These are phyloP conservation scores for Nepenthes alata DNA, from an alignment of 179 eudicot species.

Conservation along the genomic window DNA sequence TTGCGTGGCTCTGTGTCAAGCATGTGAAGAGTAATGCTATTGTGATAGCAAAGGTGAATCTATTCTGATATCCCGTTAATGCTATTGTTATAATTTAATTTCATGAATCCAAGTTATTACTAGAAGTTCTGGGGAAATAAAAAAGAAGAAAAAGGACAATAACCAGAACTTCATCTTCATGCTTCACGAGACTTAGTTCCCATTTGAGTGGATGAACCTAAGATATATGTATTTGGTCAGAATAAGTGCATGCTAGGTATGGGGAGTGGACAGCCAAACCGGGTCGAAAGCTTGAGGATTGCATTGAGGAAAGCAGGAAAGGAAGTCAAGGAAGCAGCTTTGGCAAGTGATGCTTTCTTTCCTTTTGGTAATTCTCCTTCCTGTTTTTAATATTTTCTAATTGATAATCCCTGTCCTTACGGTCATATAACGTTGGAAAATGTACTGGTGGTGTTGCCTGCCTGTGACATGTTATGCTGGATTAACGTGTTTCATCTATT, in stretches of 20 bases:
- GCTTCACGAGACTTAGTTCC: neutral
- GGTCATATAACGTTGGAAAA: too few species aligned
- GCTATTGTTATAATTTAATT: too few species aligned
- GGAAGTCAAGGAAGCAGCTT: slow-evolving; percentile 83
- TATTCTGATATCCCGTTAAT: too few species aligned
- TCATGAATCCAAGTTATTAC: too few species aligned
- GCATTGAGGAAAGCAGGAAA: slow-evolving; percentile 89
- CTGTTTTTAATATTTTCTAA: neutral
- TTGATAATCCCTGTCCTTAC: too few species aligned
- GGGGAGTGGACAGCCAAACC: slow-evolving; percentile 99
- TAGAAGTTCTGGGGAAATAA: too few species aligned
- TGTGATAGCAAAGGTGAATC: slow-evolving; percentile 77
- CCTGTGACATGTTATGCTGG: too few species aligned
- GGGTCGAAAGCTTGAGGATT: slow-evolving; percentile 84
- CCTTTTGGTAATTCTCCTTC: slow-evolving; percentile 59
- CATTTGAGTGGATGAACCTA: neutral
- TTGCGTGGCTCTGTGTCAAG: slow-evolving; percentile 95
- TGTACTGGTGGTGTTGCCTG: too few species aligned
- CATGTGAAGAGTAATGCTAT: slow-evolving; percentile 99
- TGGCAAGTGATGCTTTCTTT: slow-evolving; percentile 98
- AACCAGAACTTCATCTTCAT: too few species aligned
- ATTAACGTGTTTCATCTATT: too few species aligned
- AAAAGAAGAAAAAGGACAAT: too few species aligned
- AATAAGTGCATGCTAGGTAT: slow-evolving; percentile 85
- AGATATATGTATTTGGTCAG: slow-evolving; percentile 20